Base-by-base conservation (phyloP, 1,284 basidiomycete species). In the Papiliotrema fonsecae region DNA sequence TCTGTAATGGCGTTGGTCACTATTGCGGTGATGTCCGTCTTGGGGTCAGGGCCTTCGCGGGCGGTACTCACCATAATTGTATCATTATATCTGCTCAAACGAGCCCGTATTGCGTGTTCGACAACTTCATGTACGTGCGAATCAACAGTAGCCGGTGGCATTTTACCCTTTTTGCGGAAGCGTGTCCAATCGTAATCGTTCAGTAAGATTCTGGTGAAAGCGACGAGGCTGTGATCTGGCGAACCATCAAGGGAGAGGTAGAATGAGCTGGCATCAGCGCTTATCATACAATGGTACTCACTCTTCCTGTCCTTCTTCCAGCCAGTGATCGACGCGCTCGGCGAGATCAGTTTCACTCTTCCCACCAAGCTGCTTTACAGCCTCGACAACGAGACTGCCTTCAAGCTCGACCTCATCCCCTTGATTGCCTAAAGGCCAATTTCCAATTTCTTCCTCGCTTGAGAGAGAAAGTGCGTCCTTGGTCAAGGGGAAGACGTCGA, bases 231-330 rank as follows among this genome's bases (percentile, higher is more conserved):
- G 11, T 78, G 75, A 0, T 88, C 84, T 5, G 86, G 60, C 30
- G 83, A 77, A 2, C 45, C 45, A 9, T 76, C 77, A 50, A 82
- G 80, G 25, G 85, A 61, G 1, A 84, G 71, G 55, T 86, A 84
- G 7, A 83, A 80, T 51, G 85, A 86, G 56, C 47, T 57, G 22
- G 28, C 39, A 42, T 31, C 27, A 46, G 22, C 7, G n/a, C 19
- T 3, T 35, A 13, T 14, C 6, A 2, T 28, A 6, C 6, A 19
- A 22, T n/a, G 35, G 27, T 51, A 79, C 87, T 65, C 64, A 93
- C 91, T 97, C 91, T 56, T 94, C 91, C 18, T 87, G 84, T 2
- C 87, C 88, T 66, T 86, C 82, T 56, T 93, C 88, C 7, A 94
- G 75, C 87, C 90, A 92, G 82, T 86, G 91, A 55, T 94, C 88